A percentile compares a stretch with the other conserved stretches of the same genome.
Evolutionary conservation across 169 alveolate species (phyloP).

Genomic region (Plasmodium cynomolgi): DNA sequence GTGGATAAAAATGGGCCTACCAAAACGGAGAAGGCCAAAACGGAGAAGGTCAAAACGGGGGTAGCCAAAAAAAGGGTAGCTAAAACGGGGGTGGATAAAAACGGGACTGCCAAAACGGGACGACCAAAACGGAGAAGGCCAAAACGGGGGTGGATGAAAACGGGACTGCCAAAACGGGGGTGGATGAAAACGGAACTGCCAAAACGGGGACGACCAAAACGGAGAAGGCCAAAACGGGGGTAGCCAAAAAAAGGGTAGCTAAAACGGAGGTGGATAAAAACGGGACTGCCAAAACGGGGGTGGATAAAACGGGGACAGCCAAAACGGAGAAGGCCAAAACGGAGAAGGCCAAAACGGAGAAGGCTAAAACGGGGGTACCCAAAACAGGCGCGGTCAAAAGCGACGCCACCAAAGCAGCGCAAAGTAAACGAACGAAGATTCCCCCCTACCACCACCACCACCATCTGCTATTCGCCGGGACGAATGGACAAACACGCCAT

Average conservation of each 20-base stretch:
- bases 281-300: background rate
- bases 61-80: background rate
- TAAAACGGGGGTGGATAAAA: background rate
- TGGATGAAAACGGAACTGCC: too few species aligned
- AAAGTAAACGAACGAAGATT: background rate
- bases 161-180: too few species aligned
- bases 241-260: background rate
- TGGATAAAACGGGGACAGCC: background rate
- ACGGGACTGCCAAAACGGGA: background rate
- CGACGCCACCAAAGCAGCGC: background rate
- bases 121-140: too few species aligned
- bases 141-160: too few species aligned
- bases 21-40: too few species aligned
- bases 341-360: background rate
- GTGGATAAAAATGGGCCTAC: too few species aligned
- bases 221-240: too few species aligned
- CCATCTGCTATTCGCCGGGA: background rate
- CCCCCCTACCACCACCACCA: background rate
- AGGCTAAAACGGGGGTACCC: background rate
- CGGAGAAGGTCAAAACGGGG: too few species aligned
- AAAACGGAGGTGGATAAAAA: too few species aligned
- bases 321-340: too few species aligned
- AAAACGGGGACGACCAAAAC: too few species aligned
- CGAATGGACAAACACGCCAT: background rate
- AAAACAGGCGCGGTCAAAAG: background rate